Conservation (phyloP, 352 stramenopile genomes). For the Peronospora farinosa region DNA sequence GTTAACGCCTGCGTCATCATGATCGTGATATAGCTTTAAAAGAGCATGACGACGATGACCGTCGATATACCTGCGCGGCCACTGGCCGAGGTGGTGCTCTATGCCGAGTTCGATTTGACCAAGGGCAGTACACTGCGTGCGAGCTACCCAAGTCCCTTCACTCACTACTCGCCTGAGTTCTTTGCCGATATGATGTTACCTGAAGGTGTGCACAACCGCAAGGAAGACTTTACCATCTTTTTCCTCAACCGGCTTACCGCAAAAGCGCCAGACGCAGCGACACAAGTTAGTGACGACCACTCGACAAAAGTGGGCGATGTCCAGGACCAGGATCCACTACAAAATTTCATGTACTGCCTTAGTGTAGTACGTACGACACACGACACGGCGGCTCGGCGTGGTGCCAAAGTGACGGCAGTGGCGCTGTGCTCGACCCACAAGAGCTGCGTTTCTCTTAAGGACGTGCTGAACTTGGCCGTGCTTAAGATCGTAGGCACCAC, state of each 20-base stretch:
- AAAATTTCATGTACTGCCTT: constrained; percentile 84
- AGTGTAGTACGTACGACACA: constrained; percentile 82
- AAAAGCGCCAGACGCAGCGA: background rate
- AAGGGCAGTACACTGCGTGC: constrained; percentile 80
- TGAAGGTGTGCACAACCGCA: constrained; percentile 83
- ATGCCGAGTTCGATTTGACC: constrained; percentile 83
- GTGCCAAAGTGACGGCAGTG: constrained; percentile 77
- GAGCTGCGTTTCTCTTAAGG: constrained; percentile 69
- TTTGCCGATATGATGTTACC: constrained; percentile 87
- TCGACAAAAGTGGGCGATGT: too few relatives aligned
- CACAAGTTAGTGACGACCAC: too few relatives aligned
- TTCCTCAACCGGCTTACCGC: constrained; percentile 72
- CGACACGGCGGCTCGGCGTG: constrained; percentile 60
- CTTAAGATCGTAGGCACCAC: constrained; percentile 52
- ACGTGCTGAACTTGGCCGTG: constrained; percentile 68
- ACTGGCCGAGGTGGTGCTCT: constrained; percentile 68
- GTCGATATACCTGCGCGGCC: constrained; percentile 11
- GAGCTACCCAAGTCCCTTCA: constrained; percentile 52
- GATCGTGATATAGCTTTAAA: too few relatives aligned
- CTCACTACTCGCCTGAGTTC: constrained; percentile 83
- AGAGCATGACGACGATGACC: constrained; percentile 15
- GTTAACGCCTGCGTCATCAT: too few relatives aligned
- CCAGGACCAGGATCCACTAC: constrained; percentile 32
- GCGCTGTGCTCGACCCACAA: constrained; percentile 78
- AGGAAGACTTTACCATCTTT: constrained; percentile 84